A percentile compares a stretch with the other conserved stretches of the same genome.
Evolutionary conservation across 192 early-diverging fungal species (phyloP).

Genomic region (Lunasporangiospora selenospora): DNA sequence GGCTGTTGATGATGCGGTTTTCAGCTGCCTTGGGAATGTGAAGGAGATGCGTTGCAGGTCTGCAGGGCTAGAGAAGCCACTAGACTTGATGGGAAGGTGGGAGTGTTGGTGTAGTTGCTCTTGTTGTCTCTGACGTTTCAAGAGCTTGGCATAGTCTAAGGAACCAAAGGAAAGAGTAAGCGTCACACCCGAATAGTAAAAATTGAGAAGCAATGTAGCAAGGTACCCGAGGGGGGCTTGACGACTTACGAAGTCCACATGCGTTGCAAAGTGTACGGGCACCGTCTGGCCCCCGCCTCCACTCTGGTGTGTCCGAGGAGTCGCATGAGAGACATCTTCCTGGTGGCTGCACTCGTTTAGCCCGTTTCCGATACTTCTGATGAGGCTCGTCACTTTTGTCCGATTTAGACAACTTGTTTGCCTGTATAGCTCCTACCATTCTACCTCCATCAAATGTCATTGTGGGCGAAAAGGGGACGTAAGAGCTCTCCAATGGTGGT

Average conservation of each 20-base stretch:
- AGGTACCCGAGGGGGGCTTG: too few relatives aligned
- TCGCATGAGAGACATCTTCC: conserved; percentile 81
- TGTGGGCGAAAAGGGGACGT: too few relatives aligned
- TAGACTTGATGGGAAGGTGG: too few relatives aligned
- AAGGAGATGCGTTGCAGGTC: conserved; percentile 6
- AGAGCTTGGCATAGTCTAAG: conserved; percentile 36
- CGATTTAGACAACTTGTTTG: too few relatives aligned
- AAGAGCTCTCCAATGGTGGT: too few relatives aligned
- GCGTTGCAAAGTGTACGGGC: conserved; percentile 95
- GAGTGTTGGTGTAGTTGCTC: background rate
- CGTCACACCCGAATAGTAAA: too few relatives aligned
- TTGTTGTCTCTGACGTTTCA: conserved; percentile 21
- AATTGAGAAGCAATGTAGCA: too few relatives aligned
- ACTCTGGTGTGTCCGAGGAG: conserved; percentile 90
- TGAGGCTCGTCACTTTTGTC: background rate
- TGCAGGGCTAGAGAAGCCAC: too few relatives aligned
- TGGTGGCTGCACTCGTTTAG: conserved; percentile 66
- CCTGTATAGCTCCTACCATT: too few relatives aligned
- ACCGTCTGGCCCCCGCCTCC: conserved; percentile 92
- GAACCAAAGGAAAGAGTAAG: background rate
- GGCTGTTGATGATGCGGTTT: too few relatives aligned
- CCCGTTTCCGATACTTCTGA: conserved; percentile 45
- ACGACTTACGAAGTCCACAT: conserved; percentile 84
- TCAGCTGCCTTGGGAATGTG: conserved; percentile 4
- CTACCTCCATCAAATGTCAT: too few relatives aligned